Evolutionary conservation across 2,329 filamentous ascomycete genomes (phyloP), one percentile per base, ranked within the genome.

Genomic region (Stemphylium lycopersici): DNA sequence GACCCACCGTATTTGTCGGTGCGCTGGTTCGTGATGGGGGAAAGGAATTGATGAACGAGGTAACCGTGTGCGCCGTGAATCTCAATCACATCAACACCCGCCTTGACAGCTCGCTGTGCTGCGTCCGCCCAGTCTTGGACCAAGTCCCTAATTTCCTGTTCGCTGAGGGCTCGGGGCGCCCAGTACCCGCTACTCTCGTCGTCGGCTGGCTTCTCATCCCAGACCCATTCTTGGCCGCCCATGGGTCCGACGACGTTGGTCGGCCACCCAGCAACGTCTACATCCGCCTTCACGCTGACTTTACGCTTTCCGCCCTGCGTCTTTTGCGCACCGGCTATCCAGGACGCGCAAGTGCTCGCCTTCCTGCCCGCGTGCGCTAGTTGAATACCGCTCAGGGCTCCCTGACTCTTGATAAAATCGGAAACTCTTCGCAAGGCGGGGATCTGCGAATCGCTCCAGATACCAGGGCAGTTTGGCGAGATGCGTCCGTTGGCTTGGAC

Each of bases 21-120:
- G 10, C 77, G 60, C 36, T 67, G 72, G 55, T 80, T 80, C 13
- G 75, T 76, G 5, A 77, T 69, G 0, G 72, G 70, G 0, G 68
- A 72, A 1, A 78, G 61, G 49, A 79, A 80, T 45, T 78, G 73
- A 12, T 75, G 70, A 4, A 80, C 58, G 2, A 79, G 66, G 49
- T 79, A 80, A 2, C 78, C 77, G 46, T 79, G 77, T 8, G 73
- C 73, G 18, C 48, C 72, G 48, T 76, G 73, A n/a, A 76, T 73
- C 74, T 87, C 73, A 33, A 76, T 71, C 2, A 75, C 70, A 31
- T 76, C 67, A 2, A 76, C 56, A 1, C 74, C 74, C 0, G 74
- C 74, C 16, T 69, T 71, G 0, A 75, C 71, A 5, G 73, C 74
- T 18, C 76, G 53, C 33, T 62, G 54, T 8, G 73, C 74, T 0